Evolutionary conservation across 2,329 filamentous ascomycete species (phyloP), one percentile per base, ranked within the genome.

Genomic region (Hypoxylon sp.): DNA sequence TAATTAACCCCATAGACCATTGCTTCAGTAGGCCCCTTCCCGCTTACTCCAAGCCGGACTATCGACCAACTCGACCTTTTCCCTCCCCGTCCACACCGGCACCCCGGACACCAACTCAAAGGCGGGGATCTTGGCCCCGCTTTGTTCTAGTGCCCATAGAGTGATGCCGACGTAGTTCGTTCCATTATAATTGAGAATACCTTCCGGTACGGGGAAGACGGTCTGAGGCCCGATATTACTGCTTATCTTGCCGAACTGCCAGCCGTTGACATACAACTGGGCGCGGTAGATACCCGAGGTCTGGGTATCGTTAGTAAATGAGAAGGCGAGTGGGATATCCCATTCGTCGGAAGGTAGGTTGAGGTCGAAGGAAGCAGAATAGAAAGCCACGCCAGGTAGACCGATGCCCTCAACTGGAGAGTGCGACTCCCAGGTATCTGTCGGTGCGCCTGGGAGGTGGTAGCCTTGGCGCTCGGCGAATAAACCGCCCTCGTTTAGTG

Each of bases 191-290:
- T 94, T 86, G 53, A 93, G 80, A 22, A 94, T 85, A 19, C 91
- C 91, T 79, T 93, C 87, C 0, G 92, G 92, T 0, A 94, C 91
- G 1, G 91, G 91, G 77, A 90, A 94, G 2, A 79, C 82, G 0
- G 85, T 88, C 81, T 95, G 92, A 0, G 92, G 92, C 0, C 92
- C 92, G 26, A 94, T 84, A 69, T 93, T 90, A 74, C 88, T 90
- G n/a, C 88, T 78, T 53, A 83, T 82, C 62, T 82, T 81, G 6
- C 84, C 84, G 63, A 89, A 94, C 77, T 94, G 91, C 78, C 90
- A 94, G 0, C 92, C 92, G 73, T 94, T 94, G 54, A 94, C 88
- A 75, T 87, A 94, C 5, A 94, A 78, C 72, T 91, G 86, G 1
- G 84, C 88, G 13, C 91, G 83, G 71, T 91, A 92, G 33, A 46